phyloP scores from a whole-genome alignment of 352 stramenopile species.

The Phytophthora syringae region DNA sequence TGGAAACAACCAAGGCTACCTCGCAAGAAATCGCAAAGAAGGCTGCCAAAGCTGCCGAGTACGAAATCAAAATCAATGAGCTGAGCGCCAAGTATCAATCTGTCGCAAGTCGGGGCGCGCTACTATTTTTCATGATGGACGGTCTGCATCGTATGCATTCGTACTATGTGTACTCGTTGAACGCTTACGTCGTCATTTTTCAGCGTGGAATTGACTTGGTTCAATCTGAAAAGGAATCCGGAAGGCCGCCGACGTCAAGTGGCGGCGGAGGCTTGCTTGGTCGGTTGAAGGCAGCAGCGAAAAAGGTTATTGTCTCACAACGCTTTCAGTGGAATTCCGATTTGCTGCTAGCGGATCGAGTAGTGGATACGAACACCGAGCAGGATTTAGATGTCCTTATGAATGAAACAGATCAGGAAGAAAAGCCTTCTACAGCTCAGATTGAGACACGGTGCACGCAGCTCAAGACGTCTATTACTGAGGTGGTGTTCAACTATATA shows the following conservation, averaged over 20 bases:
- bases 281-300: slow-evolving; percentile 81
- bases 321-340: slow-evolving; percentile 90
- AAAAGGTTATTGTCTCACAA: slow-evolving; percentile 85
- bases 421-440: slow-evolving; percentile 54
- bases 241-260: slow-evolving; percentile 9
- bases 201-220: slow-evolving; percentile 95
- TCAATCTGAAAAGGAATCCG: slow-evolving; percentile 42
- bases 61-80: slow-evolving; percentile 81
- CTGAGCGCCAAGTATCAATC: slow-evolving; percentile 93
- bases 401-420: slow-evolving; percentile 70
- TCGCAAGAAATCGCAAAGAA: slow-evolving; percentile 85
- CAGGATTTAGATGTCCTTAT: slow-evolving; percentile 71
- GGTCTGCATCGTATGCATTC: slow-evolving; percentile 92
- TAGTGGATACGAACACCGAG: slow-evolving; percentile 54
- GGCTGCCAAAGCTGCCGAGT: slow-evolving; percentile 76
- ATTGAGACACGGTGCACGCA: slow-evolving; percentile 65
- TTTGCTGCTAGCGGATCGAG: slow-evolving; percentile 75
- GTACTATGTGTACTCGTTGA: slow-evolving; percentile 96
- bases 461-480: slow-evolving; percentile 73
- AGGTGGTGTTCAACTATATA: slow-evolving; percentile 96
- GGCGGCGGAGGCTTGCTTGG: slow-evolving; percentile 49
- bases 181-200: slow-evolving; percentile 96
- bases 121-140: slow-evolving; percentile 97
- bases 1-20: slow-evolving; percentile 94
- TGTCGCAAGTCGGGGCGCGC: slow-evolving; percentile 90